Percentiles rank a stretch among this genome's conserved stretches.
Evolutionary conservation across 176 grass and related monocot species (phyloP).

Genomic region (Lolium rigidum): DNA sequence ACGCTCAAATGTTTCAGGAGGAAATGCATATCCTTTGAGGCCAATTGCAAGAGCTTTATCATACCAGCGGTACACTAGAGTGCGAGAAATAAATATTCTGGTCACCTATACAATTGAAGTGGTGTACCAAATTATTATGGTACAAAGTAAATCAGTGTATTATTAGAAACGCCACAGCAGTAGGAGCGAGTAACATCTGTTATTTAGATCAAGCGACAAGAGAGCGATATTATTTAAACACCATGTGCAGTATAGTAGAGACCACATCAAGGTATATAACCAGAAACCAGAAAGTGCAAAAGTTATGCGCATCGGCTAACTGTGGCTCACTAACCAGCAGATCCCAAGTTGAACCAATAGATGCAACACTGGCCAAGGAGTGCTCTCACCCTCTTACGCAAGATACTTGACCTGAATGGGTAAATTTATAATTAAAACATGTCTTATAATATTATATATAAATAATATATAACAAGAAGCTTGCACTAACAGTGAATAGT

Average conservation of each 20-base stretch:
- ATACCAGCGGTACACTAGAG: slow-evolving; percentile 73
- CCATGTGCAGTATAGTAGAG: not conserved
- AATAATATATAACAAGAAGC: no score
- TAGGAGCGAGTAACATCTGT: not conserved
- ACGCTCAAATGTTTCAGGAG: no score
- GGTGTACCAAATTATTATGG: slow-evolving; percentile 44
- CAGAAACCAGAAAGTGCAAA: not conserved
- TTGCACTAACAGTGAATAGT: no score
- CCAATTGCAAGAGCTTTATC: no score
- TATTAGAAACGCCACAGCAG: not conserved
- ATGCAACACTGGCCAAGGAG: slow-evolving; percentile 84
- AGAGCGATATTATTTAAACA: not conserved
- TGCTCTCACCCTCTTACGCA: slow-evolving; percentile 62
- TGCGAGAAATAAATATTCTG: slow-evolving; percentile 89
- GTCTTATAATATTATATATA: no score
- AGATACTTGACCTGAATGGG: no score
- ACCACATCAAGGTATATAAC: slow-evolving; percentile 27
- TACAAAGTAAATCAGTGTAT: not conserved
- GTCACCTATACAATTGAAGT: slow-evolving; percentile 60
- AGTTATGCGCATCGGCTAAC: not conserved
- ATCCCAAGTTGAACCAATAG: slow-evolving; percentile 95
- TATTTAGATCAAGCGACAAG: not conserved
- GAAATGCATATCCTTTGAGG: no score
- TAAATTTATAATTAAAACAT: no score
- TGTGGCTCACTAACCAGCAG: slow-evolving; percentile 65